phyloP scores from a whole-genome alignment of 805 yeast genomes.

The Metschnikowia borealis region DNA sequence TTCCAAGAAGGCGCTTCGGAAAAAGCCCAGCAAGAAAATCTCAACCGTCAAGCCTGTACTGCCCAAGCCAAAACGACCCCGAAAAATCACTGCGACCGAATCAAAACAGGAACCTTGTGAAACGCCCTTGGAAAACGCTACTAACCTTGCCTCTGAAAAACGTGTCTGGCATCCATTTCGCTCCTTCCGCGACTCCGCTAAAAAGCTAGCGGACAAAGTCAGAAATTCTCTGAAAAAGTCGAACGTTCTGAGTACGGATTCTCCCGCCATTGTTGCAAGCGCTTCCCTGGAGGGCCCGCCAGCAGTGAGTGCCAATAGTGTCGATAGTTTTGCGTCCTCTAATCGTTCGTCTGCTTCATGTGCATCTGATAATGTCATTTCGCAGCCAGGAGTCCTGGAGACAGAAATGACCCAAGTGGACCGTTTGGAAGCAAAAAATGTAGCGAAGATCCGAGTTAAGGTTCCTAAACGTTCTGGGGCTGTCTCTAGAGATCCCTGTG shows the following conservation, averaged over 20 bases:
- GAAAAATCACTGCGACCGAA: background rate
- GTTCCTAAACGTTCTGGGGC: background rate
- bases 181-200: background rate
- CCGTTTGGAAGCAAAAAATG: background rate
- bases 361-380: background rate
- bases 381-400: slow-evolving; percentile 2
- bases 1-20: background rate
- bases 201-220: slow-evolving; percentile 1
- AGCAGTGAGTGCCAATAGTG: background rate
- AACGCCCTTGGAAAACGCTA: background rate
- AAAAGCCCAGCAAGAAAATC: background rate
- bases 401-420: background rate
- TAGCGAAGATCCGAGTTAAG: background rate
- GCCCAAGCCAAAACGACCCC: background rate
- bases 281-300: slow-evolving; percentile 1
- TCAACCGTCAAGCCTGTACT: background rate
- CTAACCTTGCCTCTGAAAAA: background rate
- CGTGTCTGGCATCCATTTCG: background rate
- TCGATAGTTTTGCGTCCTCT: background rate
- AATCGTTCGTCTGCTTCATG: background rate
- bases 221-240: background rate
- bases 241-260: too few species aligned
- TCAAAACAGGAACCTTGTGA: background rate
- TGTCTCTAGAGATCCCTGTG: background rate
- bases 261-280: background rate